Evolutionary conservation across 169 alveolate species (phyloP), one percentile per base, ranked within the genome.

Genomic region (Besnoitia besnoiti): DNA sequence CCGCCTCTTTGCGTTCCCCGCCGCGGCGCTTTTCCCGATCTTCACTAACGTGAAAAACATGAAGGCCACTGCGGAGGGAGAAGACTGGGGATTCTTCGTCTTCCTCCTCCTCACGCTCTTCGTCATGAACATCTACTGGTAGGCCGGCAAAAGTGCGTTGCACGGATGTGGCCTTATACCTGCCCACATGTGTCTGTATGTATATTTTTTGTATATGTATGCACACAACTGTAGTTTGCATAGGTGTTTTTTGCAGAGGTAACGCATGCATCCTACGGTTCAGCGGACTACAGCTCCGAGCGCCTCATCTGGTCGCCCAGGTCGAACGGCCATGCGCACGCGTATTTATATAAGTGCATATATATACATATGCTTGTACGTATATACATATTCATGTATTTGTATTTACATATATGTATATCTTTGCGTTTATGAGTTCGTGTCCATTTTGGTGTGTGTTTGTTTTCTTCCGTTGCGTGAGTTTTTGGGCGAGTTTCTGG

Each of bases 81-180:
- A 94, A 62, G 95, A 95, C 37, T 88, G 93, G 47, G 93, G 93
- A 49, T 95, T 93, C 96, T 84, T 95, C 12, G 93, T 89, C 14
- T 95, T 94, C 89, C 79, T 95, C 47, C 76, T 95, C 7, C 95
- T 95, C 37, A 95, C 95, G 0, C 94, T 94, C 84, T 85, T 95
- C 35, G 82, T 95, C 37, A 94, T 95, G 97, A 95, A 95, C 80
- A 90, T 92, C 30, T 95, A 95, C 55, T 95, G 97, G 97, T 93
- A 62, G 42, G 91, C 47, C 77, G 40, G 46, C 2, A 19, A 2
- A 14, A 10, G 21, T 16, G 19, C 24, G 44, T n/a, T 33, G 19
- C 10, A 2, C 14, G 80, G 21, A n/a, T 61, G 40, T 10, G 33
- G 37, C 30, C 37, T 4, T 7, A 61, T 8, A 61, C 37, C 40